Conservation (phyloP, 2,329 filamentous ascomycete genomes). For the Claviceps digitariae region DNA sequence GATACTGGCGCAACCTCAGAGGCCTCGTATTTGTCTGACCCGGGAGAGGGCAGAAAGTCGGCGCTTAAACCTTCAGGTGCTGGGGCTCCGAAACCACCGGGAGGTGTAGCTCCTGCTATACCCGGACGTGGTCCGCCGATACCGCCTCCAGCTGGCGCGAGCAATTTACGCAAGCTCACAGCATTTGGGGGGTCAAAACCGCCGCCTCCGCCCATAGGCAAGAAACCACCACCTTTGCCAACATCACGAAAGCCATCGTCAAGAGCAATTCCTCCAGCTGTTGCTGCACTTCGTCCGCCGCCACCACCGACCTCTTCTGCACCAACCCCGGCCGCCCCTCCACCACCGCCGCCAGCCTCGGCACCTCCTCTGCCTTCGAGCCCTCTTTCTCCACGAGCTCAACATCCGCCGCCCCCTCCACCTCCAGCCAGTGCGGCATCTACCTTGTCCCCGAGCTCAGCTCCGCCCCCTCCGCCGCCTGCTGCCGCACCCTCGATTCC, state of each 20-base stretch:
- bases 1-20: slow-evolving; percentile 48
- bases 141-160: slow-evolving; percentile 29
- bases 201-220: slow-evolving; percentile 66
- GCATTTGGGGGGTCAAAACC: slow-evolving; percentile 17
- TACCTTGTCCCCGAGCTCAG: slow-evolving; percentile 18
- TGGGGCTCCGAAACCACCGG: slow-evolving; percentile 45
- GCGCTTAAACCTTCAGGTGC: slow-evolving; percentile 36
- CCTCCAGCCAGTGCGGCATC: slow-evolving; percentile 20
- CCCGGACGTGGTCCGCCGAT: slow-evolving; percentile 31
- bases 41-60: slow-evolving; percentile 31
- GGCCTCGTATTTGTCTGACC: slow-evolving; percentile 68
- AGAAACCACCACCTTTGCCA: slow-evolving; percentile 56
- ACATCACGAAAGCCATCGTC: slow-evolving; percentile 43
- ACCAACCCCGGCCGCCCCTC: slow-evolving; percentile 25
- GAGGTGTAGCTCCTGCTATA: slow-evolving; percentile 42
- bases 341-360: slow-evolving; percentile 21
- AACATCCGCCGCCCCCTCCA: slow-evolving; percentile 16
- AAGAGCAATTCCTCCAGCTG: slow-evolving; percentile 17
- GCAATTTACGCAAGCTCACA: slow-evolving; percentile 46
- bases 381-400: slow-evolving; percentile 26
- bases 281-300: slow-evolving; percentile 21
- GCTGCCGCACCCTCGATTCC: slow-evolving; percentile 14
- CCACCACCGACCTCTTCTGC: slow-evolving; percentile 30
- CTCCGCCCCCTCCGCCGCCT: slow-evolving; percentile 18
- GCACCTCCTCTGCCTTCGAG: slow-evolving; percentile 5